Percentiles rank a stretch among this genome's conserved stretches.
Evolutionary conservation across 1,139 yeast species (phyloP).

Genomic region (Nakaseomyces uthaithaninus): DNA sequence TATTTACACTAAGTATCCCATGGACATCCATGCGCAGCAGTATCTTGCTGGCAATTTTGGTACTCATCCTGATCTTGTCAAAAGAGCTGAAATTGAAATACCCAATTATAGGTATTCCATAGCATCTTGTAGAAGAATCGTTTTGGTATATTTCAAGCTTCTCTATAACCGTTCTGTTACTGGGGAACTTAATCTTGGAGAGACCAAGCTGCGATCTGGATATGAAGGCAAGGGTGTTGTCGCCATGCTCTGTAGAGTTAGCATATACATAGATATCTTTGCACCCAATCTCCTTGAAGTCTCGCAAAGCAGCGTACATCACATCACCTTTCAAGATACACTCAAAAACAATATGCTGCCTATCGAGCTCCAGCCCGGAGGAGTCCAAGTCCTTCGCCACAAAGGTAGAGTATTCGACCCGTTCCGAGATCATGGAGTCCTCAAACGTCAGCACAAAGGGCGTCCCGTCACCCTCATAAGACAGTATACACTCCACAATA

Average conservation of each 20-base stretch:
- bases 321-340: conserved; percentile 61
- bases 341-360: conserved; percentile 48
- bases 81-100: conserved; percentile 48
- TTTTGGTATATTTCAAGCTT: conserved; percentile 34
- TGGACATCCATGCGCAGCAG: conserved; percentile 50
- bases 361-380: conserved; percentile 41
- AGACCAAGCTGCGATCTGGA: conserved; percentile 59
- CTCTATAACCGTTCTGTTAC: conserved; percentile 54
- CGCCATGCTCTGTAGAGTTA: conserved; percentile 26
- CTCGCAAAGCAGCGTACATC: conserved; percentile 55
- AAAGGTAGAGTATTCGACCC: conserved; percentile 61
- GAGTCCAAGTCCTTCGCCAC: conserved; percentile 36
- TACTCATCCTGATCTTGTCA: conserved; percentile 45
- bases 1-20: conserved; percentile 39
- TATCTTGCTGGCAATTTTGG: conserved; percentile 50
- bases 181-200: conserved; percentile 61
- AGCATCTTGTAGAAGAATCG: conserved; percentile 21
- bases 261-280: conserved; percentile 50
- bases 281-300: conserved; percentile 57
- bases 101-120: conserved; percentile 32
- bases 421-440: conserved; percentile 59
- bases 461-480: conserved; percentile 48
- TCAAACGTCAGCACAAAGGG: conserved; percentile 68
- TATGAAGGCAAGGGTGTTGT: conserved; percentile 39
- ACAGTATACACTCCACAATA: conserved; percentile 40